Conservation (phyloP, 106 monocot species). For the Acorus gramineus region DNA sequence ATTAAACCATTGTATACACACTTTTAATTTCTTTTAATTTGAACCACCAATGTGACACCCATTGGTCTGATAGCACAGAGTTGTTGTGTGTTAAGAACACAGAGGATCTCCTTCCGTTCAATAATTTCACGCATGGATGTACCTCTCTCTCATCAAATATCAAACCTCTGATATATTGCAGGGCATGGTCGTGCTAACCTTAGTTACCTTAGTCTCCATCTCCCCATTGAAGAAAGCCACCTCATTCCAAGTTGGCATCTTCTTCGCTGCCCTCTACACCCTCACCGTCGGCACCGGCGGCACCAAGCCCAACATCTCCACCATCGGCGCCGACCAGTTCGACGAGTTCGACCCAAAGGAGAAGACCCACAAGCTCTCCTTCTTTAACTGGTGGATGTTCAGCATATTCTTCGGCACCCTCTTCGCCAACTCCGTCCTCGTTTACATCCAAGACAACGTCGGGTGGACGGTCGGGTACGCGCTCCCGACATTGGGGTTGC, state of each 20-base stretch:
- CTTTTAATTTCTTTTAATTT: too few species aligned
- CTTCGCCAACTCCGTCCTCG: slow-evolving; percentile 57
- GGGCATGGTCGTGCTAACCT: slow-evolving; percentile 63
- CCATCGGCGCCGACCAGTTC: slow-evolving; percentile 88
- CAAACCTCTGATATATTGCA: slow-evolving; percentile 5
- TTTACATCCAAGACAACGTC: slow-evolving; percentile 72
- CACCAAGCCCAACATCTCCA: slow-evolving; percentile 84
- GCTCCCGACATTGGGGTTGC: slow-evolving; percentile 27
- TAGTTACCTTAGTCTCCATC: slow-evolving; percentile 61
- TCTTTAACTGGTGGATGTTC: slow-evolving; percentile 99
- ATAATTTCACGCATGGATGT: too few species aligned
- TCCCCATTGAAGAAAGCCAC: slow-evolving; percentile 40
- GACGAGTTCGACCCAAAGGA: slow-evolving; percentile 68
- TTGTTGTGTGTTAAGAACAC: too few species aligned
- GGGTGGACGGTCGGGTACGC: slow-evolving; percentile 61
- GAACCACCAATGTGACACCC: too few species aligned
- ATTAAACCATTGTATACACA: too few species aligned
- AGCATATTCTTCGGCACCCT: slow-evolving; percentile 77
- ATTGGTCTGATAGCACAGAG: too few species aligned
- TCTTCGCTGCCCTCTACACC: slow-evolving; percentile 69
- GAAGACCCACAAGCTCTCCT: slow-evolving; percentile 57
- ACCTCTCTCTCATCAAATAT: too few species aligned
- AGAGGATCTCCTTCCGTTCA: too few species aligned
- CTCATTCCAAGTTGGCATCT: slow-evolving; percentile 45
- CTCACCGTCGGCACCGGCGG: slow-evolving; percentile 70